Evolutionary conservation across 2,329 filamentous ascomycete genomes (phyloP), one percentile per base, ranked within the genome.

Genomic region (Zymoseptoria ardabiliae): DNA sequence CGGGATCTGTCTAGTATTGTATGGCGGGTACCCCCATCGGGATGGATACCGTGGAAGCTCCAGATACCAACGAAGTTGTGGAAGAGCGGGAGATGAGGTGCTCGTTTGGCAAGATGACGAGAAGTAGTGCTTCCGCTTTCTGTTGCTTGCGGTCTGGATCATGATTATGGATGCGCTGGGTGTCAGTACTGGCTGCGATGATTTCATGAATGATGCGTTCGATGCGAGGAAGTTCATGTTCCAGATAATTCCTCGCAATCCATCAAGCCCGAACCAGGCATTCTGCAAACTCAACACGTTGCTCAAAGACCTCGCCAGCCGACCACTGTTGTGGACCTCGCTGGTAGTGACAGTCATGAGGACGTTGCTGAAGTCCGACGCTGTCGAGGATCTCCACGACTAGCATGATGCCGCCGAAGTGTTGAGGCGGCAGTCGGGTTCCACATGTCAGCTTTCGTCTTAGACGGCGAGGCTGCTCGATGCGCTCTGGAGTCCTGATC

Each of bases 301-400:
- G 54, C 58, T 20, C 58, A 61, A 48, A 59, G 62, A 21, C 59
- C 60, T 4, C 62, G 57, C 8, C 59, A 60, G 19, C 48, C 60
- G 4, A 48, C 58, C 25, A 49, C 61, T n/a, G 58, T 71, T 9
- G 65, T 73, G 10, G 71, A 73, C 53, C 68, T 73, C 48, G 72
- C 71, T 30, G 62, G 58, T 35, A 65, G 62, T 56, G 70, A 69
- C 58, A 66, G 66, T 55, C 70, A 68, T 19, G 69, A 71, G 9
- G 69, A 71, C n/a, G 53, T 68, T 11, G 49, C 58, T 21, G 69
- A 70, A 53, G 69, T 71, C 22, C 54, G 55, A 3, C 66, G n/a
- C n/a, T n/a, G n/a, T n/a, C n/a, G n/a, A n/a, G n/a, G n/a, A n/a
- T n/a, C n/a, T n/a, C n/a, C n/a, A n/a, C n/a, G n/a, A n/a, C n/a